Percentiles rank a stretch among this genome's conserved stretches.
Conservation (phyloP, 371 early-diverging fungal species). For the Saksenaea oblongispora region DNA sequence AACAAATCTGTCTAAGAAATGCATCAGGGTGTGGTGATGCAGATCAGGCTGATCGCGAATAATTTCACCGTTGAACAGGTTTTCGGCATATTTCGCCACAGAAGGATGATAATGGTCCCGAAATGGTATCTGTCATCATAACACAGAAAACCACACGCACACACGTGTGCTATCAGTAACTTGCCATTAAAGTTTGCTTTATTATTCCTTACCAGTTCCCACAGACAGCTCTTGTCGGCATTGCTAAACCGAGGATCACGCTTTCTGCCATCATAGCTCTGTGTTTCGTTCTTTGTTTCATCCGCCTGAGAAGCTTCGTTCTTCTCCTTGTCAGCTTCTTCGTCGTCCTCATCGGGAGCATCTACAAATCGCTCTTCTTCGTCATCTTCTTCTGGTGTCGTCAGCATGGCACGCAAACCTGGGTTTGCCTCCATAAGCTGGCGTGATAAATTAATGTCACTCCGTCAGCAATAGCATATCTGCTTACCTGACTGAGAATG, state of each 20-base stretch:
- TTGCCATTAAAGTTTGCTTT: background rate
- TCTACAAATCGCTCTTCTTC: slow-evolving; percentile 61
- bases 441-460: slow-evolving; percentile 2
- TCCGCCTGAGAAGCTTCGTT: background rate
- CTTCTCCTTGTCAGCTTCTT: slow-evolving; percentile 22
- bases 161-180: background rate
- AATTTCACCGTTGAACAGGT: slow-evolving; percentile 68
- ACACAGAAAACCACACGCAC: background rate
- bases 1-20: slow-evolving; percentile 95
- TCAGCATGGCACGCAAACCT: slow-evolving; percentile 63
- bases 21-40: slow-evolving; percentile 86
- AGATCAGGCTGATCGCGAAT: slow-evolving; percentile 82
- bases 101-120: slow-evolving; percentile 91
- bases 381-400: slow-evolving; percentile 71
- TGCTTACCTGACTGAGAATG: slow-evolving; percentile 74
- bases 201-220: slow-evolving; percentile 78
- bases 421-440: slow-evolving; percentile 44
- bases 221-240: slow-evolving; percentile 82
- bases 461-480: background rate
- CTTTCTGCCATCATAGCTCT: slow-evolving; percentile 79
- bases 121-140: slow-evolving; percentile 55
- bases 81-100: slow-evolving; percentile 76
- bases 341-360: slow-evolving; percentile 45
- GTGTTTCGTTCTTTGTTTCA: slow-evolving; percentile 10
- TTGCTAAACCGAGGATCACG: slow-evolving; percentile 85